Percentiles rank a stretch among this genome's conserved stretches.
phyloP scores from a whole-genome alignment of 1,284 basidiomycete species.

The Vanrija humicola region DNA sequence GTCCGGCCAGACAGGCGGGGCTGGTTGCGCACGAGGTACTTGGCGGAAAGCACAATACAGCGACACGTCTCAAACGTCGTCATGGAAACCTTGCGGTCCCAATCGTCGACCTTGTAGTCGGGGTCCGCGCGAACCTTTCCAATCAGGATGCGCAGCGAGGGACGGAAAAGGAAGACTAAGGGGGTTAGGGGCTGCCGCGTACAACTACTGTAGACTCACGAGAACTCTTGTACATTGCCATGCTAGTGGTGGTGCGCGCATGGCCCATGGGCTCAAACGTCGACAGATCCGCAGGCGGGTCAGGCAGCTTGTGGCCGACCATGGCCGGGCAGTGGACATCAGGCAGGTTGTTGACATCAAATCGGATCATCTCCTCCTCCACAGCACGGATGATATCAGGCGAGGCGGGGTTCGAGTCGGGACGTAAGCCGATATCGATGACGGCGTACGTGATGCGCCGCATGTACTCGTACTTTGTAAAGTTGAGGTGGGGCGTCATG shows the following conservation, averaged over 20 bases:
- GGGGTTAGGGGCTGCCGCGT: not conserved
- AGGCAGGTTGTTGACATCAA: constrained; percentile 21
- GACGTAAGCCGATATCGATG: constrained; percentile 37
- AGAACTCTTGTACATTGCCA: constrained; percentile 40
- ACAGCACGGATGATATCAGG: constrained; percentile 27
- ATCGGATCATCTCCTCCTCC: constrained; percentile 23
- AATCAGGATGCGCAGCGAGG: constrained; percentile 35
- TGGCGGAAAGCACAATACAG: constrained; percentile 28
- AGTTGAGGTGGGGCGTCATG: constrained; percentile 10
- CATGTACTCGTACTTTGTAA: constrained; percentile 38
- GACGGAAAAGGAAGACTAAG: constrained; percentile 38
- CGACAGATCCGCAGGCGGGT: constrained; percentile 6
- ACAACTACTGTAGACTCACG: constrained; percentile 16
- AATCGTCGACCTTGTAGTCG: constrained; percentile 18
- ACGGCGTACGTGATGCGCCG: constrained; percentile 27
- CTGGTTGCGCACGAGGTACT: constrained; percentile 33
- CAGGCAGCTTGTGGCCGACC: constrained; percentile 25
- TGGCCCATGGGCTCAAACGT: constrained; percentile 10
- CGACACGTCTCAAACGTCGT: constrained; percentile 35
- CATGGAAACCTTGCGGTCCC: constrained; percentile 25
- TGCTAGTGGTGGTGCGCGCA: constrained; percentile 23
- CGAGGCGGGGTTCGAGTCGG: constrained; percentile 28
- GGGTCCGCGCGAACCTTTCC: constrained; percentile 22
- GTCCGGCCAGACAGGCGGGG: constrained; percentile 32
- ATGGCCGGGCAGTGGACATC: constrained; percentile 33